Conservation (phyloP, 371 early-diverging fungal species). For the Coemansia sp. region DNA sequence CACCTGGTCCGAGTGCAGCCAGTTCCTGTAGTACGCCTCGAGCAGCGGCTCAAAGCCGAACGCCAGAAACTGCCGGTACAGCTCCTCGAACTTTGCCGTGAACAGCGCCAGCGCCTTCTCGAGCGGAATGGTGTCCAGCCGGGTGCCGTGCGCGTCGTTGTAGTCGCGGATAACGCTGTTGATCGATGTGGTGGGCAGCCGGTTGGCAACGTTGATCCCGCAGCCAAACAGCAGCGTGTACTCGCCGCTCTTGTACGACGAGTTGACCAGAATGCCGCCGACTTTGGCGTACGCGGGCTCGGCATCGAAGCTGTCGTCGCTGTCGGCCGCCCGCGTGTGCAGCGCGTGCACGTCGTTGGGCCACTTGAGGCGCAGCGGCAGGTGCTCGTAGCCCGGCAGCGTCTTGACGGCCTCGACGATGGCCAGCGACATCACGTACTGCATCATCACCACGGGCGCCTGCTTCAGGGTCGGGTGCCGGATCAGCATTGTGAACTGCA, state of each 20-base stretch:
- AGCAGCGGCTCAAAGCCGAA: conserved; percentile 75
- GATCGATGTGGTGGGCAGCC: conserved; percentile 78
- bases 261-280: conserved; percentile 87
- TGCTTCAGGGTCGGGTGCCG: conserved; percentile 59
- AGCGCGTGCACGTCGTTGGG: conserved; percentile 92
- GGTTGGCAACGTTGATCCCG: conserved; percentile 83
- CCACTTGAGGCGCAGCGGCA: conserved; percentile 91
- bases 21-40: conserved; percentile 70
- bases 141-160: conserved; percentile 54
- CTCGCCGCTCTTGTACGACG: conserved; percentile 63
- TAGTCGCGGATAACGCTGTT: conserved; percentile 69
- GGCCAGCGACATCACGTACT: conserved; percentile 85
- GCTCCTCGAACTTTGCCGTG: conserved; percentile 68
- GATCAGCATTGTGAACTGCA: conserved; percentile 81
- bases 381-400: conserved; percentile 68
- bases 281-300: conserved; percentile 59
- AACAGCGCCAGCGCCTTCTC: conserved; percentile 77
- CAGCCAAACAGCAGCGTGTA: conserved; percentile 83
- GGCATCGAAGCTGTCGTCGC: conserved; percentile 14
- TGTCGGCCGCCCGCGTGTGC: conserved; percentile 19
- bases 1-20: conserved; percentile 83
- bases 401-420: conserved; percentile 74
- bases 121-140: conserved; percentile 55
- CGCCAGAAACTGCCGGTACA: conserved; percentile 67
- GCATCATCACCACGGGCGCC: conserved; percentile 73